These are phyloP conservation scores for Microcos paniculata DNA, from an alignment of 345 rosid species.

Conservation along the genomic window DNA sequence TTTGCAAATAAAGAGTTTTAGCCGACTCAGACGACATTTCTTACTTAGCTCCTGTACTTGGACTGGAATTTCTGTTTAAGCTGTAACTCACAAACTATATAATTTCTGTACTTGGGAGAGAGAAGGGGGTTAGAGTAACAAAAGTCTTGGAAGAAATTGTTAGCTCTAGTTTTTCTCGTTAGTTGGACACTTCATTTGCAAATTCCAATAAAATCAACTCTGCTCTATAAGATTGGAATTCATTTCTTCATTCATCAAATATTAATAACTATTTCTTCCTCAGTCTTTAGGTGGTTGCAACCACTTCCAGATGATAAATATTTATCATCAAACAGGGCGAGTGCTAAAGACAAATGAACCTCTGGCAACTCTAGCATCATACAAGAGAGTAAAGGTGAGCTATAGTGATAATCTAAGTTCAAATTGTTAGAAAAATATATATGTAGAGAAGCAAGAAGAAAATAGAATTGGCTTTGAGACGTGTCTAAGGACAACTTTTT, in stretches of 20 bases:
- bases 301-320: conserved; percentile 86
- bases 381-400: conserved; percentile 83
- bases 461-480: too few species aligned
- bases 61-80: too few species aligned
- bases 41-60: background rate
- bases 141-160: too few species aligned
- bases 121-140: too few species aligned
- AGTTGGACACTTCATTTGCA: too few species aligned
- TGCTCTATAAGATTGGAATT: background rate
- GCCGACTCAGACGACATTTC: background rate
- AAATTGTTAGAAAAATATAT: too few species aligned
- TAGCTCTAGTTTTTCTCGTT: too few species aligned
- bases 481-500: too few species aligned
- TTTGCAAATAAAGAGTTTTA: background rate
- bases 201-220: too few species aligned
- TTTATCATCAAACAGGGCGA: conserved; percentile 49
- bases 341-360: conserved; percentile 79
- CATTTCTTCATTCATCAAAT: background rate
- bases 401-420: background rate
- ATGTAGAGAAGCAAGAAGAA: too few species aligned
- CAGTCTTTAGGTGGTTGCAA: conserved; percentile 95
- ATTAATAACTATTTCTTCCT: background rate
- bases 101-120: too few species aligned
- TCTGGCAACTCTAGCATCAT: conserved; percentile 74
- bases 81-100: too few species aligned